These are phyloP conservation scores for Globisporangium acanthophoron DNA, from an alignment of 352 stramenopile genomes.

Conservation along the genomic window DNA sequence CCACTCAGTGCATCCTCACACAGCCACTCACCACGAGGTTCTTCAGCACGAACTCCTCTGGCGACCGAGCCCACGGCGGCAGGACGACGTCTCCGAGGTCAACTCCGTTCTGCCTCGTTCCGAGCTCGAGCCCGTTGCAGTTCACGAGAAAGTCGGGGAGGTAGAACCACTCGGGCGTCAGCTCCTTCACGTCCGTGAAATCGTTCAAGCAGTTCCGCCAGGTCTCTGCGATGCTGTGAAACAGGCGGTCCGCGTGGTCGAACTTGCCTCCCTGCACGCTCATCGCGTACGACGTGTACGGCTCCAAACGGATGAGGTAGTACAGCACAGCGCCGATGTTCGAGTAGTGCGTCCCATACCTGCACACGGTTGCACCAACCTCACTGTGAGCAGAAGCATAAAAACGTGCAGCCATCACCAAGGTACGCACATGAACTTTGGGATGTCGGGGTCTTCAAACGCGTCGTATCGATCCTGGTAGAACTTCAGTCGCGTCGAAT, in stretches of 20 bases:
- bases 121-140: constrained; percentile 77
- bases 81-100: constrained; percentile 93
- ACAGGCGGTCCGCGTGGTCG: constrained; percentile 91
- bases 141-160: constrained; percentile 88
- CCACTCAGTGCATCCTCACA: background rate
- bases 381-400: background rate
- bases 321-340: constrained; percentile 96
- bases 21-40: constrained; percentile 59
- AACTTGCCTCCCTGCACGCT: constrained; percentile 95
- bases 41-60: constrained; percentile 84
- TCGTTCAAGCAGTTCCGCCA: constrained; percentile 87
- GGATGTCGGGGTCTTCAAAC: constrained; percentile 85
- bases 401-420: background rate
- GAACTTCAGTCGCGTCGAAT: constrained; percentile 87
- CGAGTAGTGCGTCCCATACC: constrained; percentile 87
- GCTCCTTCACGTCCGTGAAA: constrained; percentile 92
- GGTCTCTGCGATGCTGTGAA: constrained; percentile 87
- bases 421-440: constrained; percentile 76
- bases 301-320: constrained; percentile 98
- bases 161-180: constrained; percentile 95
- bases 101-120: constrained; percentile 74
- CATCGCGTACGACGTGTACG: constrained; percentile 94
- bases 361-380: constrained; percentile 12
- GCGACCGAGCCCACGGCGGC: constrained; percentile 79
- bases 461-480: constrained; percentile 93